Base-by-base conservation (phyloP, 2,329 filamentous ascomycete species). In the Purpureocillium takamizusanense region DNA sequence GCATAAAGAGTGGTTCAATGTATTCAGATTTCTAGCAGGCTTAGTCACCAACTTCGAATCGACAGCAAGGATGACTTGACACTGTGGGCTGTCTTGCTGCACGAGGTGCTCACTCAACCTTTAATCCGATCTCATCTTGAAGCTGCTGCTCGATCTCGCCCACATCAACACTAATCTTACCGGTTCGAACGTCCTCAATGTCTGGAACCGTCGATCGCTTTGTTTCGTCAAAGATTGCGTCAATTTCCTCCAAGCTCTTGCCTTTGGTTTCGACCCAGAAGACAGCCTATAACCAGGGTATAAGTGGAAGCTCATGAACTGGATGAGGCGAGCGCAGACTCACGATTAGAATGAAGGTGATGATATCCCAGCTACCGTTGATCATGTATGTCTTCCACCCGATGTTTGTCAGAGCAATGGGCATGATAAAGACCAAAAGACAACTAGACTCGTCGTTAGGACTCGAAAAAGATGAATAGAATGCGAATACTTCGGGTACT, bases 191-290 rank as follows among this genome's bases (percentile, higher is more conserved):
- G 33, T 51, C 45, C 8, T 51, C 48, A n/a, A 51, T 38, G 12
- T 46, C 42, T 1, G 36, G 42, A 4, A 46, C 42, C 0, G 42
- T 38, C 1, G 45, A 45, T 18, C 46, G 48, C 31, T 37, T 43
- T 30, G 42, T 36, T 16, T 40, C 48, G 2, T 51, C 52, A 30
- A 55, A 53, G 7, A 55, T 41, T 1, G 44, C 55, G 8, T 65
- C 60, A 7, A 66, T 56, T 45, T 69, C 66, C 47, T 69, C 66
- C 5, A 69, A 50, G 0, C 64, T 67, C 44, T 60, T 61, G 30
- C 62, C 64, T 41, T 66, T 66, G 13, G 65, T 68, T 51, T 69
- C 65, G 17, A 49, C 48, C 48, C 47, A 52, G 33, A 39, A 51
- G 8, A 46, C 33, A 11, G 41, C 49, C 46, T 33, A 42, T 10